Percentiles rank a stretch among this genome's conserved stretches.
Conservation (phyloP, 306 rosid genomes). For the Glycyrrhiza uralensis region DNA sequence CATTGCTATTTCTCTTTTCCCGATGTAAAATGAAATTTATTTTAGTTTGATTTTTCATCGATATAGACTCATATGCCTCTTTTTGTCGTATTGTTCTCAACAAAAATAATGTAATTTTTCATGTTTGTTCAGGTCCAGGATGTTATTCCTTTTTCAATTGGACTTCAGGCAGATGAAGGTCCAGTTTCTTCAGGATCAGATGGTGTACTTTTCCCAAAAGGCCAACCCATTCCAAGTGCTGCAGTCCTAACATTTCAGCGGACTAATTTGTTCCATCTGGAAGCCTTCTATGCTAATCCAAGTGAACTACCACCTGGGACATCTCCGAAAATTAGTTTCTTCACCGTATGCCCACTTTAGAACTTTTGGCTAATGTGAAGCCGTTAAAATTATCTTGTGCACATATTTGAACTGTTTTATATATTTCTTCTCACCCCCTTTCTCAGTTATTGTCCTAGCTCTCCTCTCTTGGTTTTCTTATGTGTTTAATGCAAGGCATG, state of each 20-base stretch:
- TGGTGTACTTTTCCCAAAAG: slow-evolving; percentile 62
- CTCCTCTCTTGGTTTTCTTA: not conserved
- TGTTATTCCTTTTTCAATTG: slow-evolving; percentile 64
- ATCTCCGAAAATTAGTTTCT: slow-evolving; percentile 53
- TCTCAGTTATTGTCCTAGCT: not conserved
- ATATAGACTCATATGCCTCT: not conserved
- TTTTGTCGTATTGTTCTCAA: not conserved
- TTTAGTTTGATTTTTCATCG: slow-evolving; percentile 2
- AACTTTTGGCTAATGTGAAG: slow-evolving; percentile 5
- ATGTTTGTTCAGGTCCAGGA: slow-evolving; percentile 72
- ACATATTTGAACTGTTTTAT: not conserved
- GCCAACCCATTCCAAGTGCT: slow-evolving; percentile 69
- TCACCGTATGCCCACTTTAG: slow-evolving; percentile 51
- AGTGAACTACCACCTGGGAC: slow-evolving; percentile 65
- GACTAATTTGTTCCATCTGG: slow-evolving; percentile 58
- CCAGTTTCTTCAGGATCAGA: slow-evolving; percentile 50
- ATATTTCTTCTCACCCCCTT: not conserved
- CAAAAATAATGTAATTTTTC: slow-evolving; percentile 17
- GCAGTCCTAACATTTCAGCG: slow-evolving; percentile 53
- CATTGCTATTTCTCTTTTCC: not conserved
- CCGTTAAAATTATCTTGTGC: not conserved
- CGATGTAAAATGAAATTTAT: not conserved
- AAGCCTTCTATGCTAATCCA: slow-evolving; percentile 65
- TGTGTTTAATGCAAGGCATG: not conserved
- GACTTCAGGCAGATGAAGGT: slow-evolving; percentile 52